A percentile compares a stretch with the other conserved stretches of the same genome.
Conservation (phyloP, 495 filamentous ascomycete genomes). For the Pseudomonodictys pantanalensis region DNA sequence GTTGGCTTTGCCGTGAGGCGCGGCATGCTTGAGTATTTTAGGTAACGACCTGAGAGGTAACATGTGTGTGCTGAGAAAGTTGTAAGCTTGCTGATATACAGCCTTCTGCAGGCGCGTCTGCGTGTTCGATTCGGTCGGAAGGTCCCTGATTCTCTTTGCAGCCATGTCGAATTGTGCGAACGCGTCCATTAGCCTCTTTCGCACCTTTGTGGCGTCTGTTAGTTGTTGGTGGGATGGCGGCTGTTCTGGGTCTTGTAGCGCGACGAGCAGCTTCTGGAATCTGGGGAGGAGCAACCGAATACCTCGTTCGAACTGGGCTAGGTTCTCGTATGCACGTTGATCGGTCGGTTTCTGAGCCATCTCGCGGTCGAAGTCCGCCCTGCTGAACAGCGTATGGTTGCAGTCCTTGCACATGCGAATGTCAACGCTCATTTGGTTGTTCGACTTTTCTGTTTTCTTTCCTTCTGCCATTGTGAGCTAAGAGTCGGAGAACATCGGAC, state of each 20-base stretch:
- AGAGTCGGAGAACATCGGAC: neutral
- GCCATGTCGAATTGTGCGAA: conserved; percentile 88
- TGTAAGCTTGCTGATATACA: conserved; percentile 76
- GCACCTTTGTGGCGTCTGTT: conserved; percentile 82
- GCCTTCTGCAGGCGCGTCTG: conserved; percentile 78
- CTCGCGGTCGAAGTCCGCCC: conserved; percentile 74
- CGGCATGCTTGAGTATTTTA: conserved; percentile 70
- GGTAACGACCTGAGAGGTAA: conserved; percentile 85
- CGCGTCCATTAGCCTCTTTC: conserved; percentile 85
- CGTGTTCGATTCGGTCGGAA: conserved; percentile 67
- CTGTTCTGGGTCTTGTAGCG: conserved; percentile 66
- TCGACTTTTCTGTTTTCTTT: conserved; percentile 59
- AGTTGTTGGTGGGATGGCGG: conserved; percentile 74
- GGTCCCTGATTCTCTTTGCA: conserved; percentile 75
- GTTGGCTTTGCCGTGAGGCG: conserved; percentile 47
- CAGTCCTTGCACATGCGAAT: conserved; percentile 91
- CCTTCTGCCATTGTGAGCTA: conserved; percentile 38
- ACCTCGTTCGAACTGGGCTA: conserved; percentile 84
- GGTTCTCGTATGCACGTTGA: conserved; percentile 78
- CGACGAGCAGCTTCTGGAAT: conserved; percentile 75
- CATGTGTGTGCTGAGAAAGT: conserved; percentile 89
- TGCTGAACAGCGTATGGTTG: conserved; percentile 76
- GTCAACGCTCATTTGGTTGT: conserved; percentile 64
- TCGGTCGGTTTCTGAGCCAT: conserved; percentile 67
- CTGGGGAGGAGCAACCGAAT: conserved; percentile 80